phyloP scores from a whole-genome alignment of 176 grass and related monocot genomes.

The Oryza coarctata region DNA sequence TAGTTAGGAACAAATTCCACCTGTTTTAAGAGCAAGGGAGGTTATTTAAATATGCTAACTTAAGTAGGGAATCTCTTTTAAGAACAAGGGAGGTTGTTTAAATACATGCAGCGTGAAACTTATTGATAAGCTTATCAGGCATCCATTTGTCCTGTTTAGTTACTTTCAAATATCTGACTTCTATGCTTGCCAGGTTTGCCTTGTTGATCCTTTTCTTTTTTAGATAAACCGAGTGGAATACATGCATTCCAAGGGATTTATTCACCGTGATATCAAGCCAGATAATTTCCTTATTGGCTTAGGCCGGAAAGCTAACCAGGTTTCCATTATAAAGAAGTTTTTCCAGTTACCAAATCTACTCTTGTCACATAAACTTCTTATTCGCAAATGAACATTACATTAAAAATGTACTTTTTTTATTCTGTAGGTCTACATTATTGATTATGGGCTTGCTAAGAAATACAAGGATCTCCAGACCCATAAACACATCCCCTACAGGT shows the following conservation, averaged over 20 bases:
- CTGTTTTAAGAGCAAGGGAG: background rate
- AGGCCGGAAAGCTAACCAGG: conserved; percentile 91
- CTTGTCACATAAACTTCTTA: too few species aligned
- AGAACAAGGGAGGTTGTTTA: background rate
- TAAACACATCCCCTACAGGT: conserved; percentile 95
- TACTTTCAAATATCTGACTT: background rate
- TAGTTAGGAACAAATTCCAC: background rate
- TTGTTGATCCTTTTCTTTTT: background rate
- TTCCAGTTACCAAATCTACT: background rate
- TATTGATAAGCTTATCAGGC: conserved; percentile 12
- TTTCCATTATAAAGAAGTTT: conserved; percentile 29
- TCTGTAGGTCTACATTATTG: conserved; percentile 85
- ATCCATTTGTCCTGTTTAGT: background rate
- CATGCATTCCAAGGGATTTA: conserved; percentile 92
- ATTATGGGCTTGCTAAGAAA: conserved; percentile 96
- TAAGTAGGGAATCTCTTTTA: background rate
- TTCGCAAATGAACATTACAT: too few species aligned
- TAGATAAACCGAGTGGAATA: conserved; percentile 91
- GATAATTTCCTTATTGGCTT: conserved; percentile 91
- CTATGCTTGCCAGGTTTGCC: background rate
- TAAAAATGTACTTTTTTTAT: background rate
- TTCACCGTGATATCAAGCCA: conserved; percentile 95
- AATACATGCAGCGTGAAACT: background rate
- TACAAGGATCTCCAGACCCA: conserved; percentile 94
- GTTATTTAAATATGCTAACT: background rate